Percentiles rank a stretch among this genome's conserved stretches.
Evolutionary conservation across 768 basidiomycete genomes (phyloP).

Genomic region (Suillus variegatus): DNA sequence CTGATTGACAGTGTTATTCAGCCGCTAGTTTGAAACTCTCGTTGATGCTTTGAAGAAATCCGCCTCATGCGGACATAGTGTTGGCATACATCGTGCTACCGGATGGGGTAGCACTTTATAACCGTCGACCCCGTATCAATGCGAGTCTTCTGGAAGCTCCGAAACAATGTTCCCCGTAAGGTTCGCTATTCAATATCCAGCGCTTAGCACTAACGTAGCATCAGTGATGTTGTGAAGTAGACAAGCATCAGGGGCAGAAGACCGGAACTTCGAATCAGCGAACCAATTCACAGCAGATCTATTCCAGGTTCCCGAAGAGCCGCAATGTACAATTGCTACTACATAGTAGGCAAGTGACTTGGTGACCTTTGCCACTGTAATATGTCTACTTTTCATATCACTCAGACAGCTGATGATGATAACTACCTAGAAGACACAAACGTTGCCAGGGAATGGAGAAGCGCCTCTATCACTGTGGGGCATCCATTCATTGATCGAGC

Average conservation of each 20-base stretch:
- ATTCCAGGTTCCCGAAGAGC: not conserved
- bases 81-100: not conserved
- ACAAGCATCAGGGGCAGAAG: not conserved
- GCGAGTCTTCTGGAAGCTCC: not conserved
- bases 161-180: not conserved
- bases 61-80: not conserved
- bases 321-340: not conserved
- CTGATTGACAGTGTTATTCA: not conserved
- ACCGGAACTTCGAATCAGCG: not conserved
- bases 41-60: not conserved
- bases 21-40: not conserved
- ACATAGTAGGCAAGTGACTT: not conserved
- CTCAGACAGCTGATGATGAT: not conserved
- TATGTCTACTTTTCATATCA: not conserved
- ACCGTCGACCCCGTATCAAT: not conserved
- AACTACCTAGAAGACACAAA: not conserved
- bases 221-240: not conserved
- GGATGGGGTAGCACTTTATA: not conserved
- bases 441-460: not conserved
- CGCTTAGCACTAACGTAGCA: too few species aligned
- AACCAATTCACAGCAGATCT: not conserved
- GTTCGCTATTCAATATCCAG: not conserved
- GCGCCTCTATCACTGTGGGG: slow-evolving; percentile 4
- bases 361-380: not conserved
- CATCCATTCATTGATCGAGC: not conserved